Evolutionary conservation across 306 rosid species (phyloP).

Genomic region (Cicer bijugum): DNA sequence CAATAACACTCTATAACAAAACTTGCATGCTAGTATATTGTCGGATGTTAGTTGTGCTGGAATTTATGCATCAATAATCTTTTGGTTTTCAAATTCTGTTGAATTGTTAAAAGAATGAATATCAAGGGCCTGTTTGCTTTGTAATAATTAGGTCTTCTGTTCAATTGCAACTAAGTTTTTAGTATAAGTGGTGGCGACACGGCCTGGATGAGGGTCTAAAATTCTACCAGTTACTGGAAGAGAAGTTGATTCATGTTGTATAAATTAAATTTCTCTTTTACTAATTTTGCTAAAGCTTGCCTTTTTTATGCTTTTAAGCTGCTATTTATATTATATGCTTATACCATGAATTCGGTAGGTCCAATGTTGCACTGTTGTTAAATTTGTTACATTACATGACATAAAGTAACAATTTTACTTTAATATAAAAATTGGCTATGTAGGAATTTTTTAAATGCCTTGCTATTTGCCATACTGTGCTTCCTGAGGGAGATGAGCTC

Average conservation of each 20-base stretch:
- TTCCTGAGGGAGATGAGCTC: constrained; percentile 85
- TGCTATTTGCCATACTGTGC: constrained; percentile 94
- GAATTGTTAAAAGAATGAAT: neutral
- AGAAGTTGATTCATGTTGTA: constrained; percentile 33
- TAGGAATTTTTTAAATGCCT: constrained; percentile 74
- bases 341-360: constrained; percentile 24
- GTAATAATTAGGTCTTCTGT: neutral
- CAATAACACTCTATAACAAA: constrained; percentile 1
- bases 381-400: constrained; percentile 14
- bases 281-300: constrained; percentile 17
- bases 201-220: constrained; percentile 17
- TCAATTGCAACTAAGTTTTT: constrained; percentile 21
- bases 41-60: neutral
- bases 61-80: neutral
- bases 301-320: constrained; percentile 43
- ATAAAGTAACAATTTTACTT: neutral
- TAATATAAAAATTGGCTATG: constrained; percentile 41
- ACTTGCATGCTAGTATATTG: neutral
- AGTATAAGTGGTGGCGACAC: constrained; percentile 10
- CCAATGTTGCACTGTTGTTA: constrained; percentile 4
- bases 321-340: constrained; percentile 26
- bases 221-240: constrained; percentile 54
- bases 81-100: neutral
- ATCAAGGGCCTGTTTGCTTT: constrained; percentile 1
- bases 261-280: constrained; percentile 45